Base-by-base conservation (phyloP, 2,329 filamentous ascomycete genomes). In the Magnaporthiopsis incrustans region DNA sequence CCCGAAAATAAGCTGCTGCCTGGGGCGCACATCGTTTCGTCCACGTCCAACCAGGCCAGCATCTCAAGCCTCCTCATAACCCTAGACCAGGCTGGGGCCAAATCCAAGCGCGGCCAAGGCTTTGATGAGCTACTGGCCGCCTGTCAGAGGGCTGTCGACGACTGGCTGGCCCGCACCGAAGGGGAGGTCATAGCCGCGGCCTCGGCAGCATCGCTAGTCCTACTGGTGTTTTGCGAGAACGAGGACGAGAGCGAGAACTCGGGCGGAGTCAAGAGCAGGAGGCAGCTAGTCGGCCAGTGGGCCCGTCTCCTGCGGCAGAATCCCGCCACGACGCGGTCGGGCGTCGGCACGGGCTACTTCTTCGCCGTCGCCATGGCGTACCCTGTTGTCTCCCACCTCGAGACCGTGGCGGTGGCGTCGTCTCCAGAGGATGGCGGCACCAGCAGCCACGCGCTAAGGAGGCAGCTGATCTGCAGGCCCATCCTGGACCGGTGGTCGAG, bases 401-500 rank as follows among this genome's bases (percentile, higher is more conserved):
- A 38, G 25, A 27, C 33, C 10, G n/a, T 26, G 26, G 59, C 59
- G 27, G 35, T 18, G 26, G 33, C 33, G 5, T 38, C 32, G 32
- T n/a, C 44, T 14, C 44, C 44, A n/a, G 44, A 22, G 22, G 44
- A 38, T 38, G 35, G 22, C 22, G 22, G 44, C 6, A n/a, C 15
- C 44, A 8, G 22, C 44, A 5, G 22, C 22, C 44, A 53, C 12
- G 4, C 18, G n/a, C 22, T 53, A 22, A 53, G 44, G 44, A 53
- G 44, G 44, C 44, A 53, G 44, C 66, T 77, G 7, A 77, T 80
- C n/a, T 77, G 76, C 64, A 69, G 76, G 11, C 78, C 81, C 3
- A 72, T 88, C 15, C 69, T 79, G 22, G 73, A 77, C 60, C 77
- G 84, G n/a, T 89, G 86, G 86, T 69, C 70, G 1, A 73, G 71